Conservation (phyloP, 352 stramenopile species). For the Phytopythium ostracodes region DNA sequence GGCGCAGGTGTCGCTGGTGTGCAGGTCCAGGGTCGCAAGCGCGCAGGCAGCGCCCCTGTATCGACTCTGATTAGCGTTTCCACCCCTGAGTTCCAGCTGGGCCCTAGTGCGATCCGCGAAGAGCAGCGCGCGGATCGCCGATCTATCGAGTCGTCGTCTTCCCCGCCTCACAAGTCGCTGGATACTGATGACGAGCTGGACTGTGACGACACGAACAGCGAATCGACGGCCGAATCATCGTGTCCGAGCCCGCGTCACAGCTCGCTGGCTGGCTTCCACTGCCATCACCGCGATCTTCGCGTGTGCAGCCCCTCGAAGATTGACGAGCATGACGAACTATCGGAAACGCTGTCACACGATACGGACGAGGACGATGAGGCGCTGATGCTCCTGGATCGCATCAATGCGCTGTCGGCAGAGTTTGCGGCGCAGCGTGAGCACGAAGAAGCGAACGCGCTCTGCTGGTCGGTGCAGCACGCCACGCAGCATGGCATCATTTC, state of each 20-base stretch:
- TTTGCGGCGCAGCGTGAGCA: conserved; percentile 68
- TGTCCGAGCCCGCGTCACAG: conserved; percentile 60
- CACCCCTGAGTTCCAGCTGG: background rate
- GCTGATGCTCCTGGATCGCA: conserved; percentile 58
- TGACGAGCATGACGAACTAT: conserved; percentile 48
- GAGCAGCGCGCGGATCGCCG: background rate
- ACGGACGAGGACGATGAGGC: conserved; percentile 66
- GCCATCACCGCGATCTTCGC: conserved; percentile 16
- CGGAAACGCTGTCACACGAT: conserved; percentile 44
- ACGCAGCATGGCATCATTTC: conserved; percentile 56
- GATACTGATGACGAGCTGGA: conserved; percentile 61
- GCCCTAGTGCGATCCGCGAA: background rate
- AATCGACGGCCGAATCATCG: conserved; percentile 70
- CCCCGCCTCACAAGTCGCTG: conserved; percentile 12
- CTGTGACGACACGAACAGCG: conserved; percentile 70
- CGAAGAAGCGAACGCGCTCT: conserved; percentile 62
- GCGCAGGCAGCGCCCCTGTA: conserved; percentile 3
- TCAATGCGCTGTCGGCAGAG: conserved; percentile 57
- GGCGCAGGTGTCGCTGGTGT: background rate
- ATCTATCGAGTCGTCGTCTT: background rate
- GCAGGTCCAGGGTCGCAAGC: background rate
- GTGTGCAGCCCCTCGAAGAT: conserved; percentile 8
- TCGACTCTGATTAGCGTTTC: background rate
- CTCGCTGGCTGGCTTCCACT: conserved; percentile 24
- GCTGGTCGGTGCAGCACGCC: conserved; percentile 73